These are phyloP conservation scores for Emergomyces orientalis DNA, from an alignment of 2,329 filamentous ascomycete species.

Conservation along the genomic window DNA sequence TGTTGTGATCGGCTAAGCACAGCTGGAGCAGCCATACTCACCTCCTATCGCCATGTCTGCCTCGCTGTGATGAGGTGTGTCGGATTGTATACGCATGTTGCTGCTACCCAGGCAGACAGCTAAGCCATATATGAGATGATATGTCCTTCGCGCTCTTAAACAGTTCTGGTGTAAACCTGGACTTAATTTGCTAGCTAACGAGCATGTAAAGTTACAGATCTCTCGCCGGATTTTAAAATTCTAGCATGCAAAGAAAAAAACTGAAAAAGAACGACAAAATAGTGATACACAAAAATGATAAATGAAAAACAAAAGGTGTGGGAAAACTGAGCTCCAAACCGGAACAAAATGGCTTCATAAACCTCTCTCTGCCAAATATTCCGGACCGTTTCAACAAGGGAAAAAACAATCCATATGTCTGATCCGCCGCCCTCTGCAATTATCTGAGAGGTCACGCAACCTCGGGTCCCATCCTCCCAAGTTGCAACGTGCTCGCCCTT, in stretches of 20 bases:
- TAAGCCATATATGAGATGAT: too few relatives aligned
- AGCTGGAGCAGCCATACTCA: background rate
- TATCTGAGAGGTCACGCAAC: too few relatives aligned
- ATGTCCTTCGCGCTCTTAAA: background rate
- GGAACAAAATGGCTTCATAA: background rate
- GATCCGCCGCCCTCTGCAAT: background rate
- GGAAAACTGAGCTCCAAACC: background rate
- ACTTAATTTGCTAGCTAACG: background rate
- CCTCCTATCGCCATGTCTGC: background rate
- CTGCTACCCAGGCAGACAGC: too few relatives aligned
- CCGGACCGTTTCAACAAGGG: background rate
- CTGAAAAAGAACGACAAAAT: background rate
- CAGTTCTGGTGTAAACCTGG: background rate
- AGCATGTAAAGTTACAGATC: background rate
- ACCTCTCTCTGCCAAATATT: background rate
- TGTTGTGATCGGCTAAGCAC: background rate
- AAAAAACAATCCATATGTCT: background rate
- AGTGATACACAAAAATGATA: background rate
- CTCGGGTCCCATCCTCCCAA: background rate
- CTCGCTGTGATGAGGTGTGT: background rate
- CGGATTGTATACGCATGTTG: too few relatives aligned
- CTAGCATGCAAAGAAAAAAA: too few relatives aligned
- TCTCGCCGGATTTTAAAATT: background rate
- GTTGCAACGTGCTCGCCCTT: background rate
- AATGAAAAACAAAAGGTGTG: background rate